A percentile compares a stretch with the other conserved stretches of the same genome.
Conservation (phyloP, 2,329 filamentous ascomycete species). For the Lachnum nothofagi region DNA sequence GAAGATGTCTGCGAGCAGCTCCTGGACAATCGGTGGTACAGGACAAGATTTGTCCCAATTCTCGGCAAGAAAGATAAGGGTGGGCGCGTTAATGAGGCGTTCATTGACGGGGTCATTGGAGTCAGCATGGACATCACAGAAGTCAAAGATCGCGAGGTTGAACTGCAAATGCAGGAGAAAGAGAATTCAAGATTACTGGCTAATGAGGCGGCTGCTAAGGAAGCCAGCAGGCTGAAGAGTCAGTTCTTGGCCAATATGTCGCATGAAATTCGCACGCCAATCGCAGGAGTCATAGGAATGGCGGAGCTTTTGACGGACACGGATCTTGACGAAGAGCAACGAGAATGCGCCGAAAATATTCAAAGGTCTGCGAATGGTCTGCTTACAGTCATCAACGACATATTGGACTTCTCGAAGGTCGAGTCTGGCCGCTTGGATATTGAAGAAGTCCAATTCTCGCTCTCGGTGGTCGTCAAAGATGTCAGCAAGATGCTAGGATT, state of each 20-base stretch:
- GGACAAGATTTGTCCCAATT: constrained; percentile 66
- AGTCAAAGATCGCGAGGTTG: constrained; percentile 58
- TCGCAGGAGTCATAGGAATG: constrained; percentile 77
- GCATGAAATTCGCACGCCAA: constrained; percentile 74
- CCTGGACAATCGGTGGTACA: constrained; percentile 57
- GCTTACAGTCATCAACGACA: constrained; percentile 85
- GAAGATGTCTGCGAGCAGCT: constrained; percentile 58
- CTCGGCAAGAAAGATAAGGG: constrained; percentile 51
- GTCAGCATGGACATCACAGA: constrained; percentile 78
- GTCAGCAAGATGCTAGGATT: constrained; percentile 85
- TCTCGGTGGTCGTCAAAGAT: constrained; percentile 68
- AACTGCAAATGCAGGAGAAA: constrained; percentile 57
- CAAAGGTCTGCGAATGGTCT: constrained; percentile 75
- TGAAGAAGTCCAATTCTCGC: constrained; percentile 74
- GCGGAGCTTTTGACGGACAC: constrained; percentile 68
- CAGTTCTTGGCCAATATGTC: constrained; percentile 78
- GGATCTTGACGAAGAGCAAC: constrained; percentile 62
- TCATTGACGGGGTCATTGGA: constrained; percentile 67
- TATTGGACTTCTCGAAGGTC: constrained; percentile 83
- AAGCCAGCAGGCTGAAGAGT: constrained; percentile 73
- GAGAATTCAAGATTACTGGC: constrained; percentile 68
- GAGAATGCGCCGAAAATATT: constrained; percentile 72
- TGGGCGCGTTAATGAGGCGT: constrained; percentile 43
- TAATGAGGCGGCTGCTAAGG: constrained; percentile 73
- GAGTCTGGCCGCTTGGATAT: constrained; percentile 73